Base-by-base conservation (phyloP, 768 basidiomycete genomes). In the Boletus rubropictus region DNA sequence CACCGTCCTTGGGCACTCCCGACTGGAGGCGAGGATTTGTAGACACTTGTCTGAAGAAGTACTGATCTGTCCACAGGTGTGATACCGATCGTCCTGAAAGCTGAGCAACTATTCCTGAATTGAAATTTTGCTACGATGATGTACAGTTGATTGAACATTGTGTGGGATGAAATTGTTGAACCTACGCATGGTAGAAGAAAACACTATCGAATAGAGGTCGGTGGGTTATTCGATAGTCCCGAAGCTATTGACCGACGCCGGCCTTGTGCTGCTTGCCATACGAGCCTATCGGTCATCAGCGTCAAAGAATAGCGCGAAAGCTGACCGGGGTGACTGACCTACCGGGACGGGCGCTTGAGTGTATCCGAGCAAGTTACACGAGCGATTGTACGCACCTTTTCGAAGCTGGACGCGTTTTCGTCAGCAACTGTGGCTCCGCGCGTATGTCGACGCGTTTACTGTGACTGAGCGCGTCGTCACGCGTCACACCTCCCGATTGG, bases 21-120 rank as follows among this genome's bases (percentile, higher is more conserved):
- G 1, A 84, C 82, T 5, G 85, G 86, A 70, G 86, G 86, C 78
- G 39, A 55, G 75, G 63, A 24, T 9, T 32, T 21, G 17, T 15
- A 7, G 5, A 29, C 11, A 7, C 22, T n/a, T 24, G 6, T 18
- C 12, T 24, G 21, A 15, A 14, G 21, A 38, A 33, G n/a, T 11
- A 12, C 58, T 51, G 42, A 57, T n/a, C 10, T 10, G 2, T 39
- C 4, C 24, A 17, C 24, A 65, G 64, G 65, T 15, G 51, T 67
- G n/a, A 24, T 67, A 5, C 57, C 64, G 1, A 37, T 63, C 2
- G 36, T 63, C 22, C 5, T 67, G 34, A 61, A 32, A 46, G 53
- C 52, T 4, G 52, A 58, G 15, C 51, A 37, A 40, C 15, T n/a
- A 12, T 27, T 7, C 7, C 22, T 31, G 36, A 54, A 50, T 48